These are phyloP conservation scores for Eutrema salsugineum DNA, from an alignment of 441 rosid genomes.

Conservation along the genomic window DNA sequence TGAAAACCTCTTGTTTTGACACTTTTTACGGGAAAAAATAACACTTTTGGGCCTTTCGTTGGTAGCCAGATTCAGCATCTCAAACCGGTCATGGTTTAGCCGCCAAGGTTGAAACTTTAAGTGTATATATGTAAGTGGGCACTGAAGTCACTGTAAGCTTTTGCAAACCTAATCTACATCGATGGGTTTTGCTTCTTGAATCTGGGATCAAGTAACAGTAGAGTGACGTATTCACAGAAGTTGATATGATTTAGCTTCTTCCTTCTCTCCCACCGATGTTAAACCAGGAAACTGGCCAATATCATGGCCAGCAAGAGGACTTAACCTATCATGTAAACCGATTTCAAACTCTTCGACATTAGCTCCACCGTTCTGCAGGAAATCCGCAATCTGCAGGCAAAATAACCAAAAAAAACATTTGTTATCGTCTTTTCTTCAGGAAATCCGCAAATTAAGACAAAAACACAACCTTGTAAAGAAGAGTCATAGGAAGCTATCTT, in stretches of 20 bases:
- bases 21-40: too few species aligned
- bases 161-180: neutral
- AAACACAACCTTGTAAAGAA: neutral
- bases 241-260: constrained; percentile 33
- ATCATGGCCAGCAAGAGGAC: constrained; percentile 54
- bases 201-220: neutral
- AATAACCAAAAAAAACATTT: neutral
- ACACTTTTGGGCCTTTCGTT: neutral
- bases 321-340: constrained; percentile 59
- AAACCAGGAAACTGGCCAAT: constrained; percentile 78
- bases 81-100: neutral
- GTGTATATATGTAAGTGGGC: neutral
- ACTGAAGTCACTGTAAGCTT: neutral
- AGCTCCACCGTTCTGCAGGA: constrained; percentile 47
- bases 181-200: neutral
- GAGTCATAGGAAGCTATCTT: constrained; percentile 8
- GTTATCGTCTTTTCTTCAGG: neutral
- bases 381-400: constrained; percentile 63
- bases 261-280: constrained; percentile 28
- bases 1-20: too few species aligned
- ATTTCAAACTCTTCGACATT: constrained; percentile 57
- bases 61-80: constrained; percentile 1
- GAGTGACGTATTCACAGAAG: constrained; percentile 20
- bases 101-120: neutral
- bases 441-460: neutral